Percentiles rank a stretch among this genome's conserved stretches.
Evolutionary conservation across 2,329 filamentous ascomycete species (phyloP).

Genomic region (Fusarium papillatum): DNA sequence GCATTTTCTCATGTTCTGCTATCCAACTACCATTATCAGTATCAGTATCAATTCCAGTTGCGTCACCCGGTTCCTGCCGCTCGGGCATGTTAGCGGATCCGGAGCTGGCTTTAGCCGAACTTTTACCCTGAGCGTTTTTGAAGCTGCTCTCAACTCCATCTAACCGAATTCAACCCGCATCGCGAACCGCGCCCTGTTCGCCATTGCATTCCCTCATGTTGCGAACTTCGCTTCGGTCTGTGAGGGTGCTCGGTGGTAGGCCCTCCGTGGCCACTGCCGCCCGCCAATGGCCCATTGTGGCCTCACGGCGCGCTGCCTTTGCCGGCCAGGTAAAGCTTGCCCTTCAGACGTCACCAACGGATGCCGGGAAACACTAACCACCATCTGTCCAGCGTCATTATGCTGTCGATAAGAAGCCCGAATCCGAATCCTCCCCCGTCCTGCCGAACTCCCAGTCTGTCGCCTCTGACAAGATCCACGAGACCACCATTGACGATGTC

Average conservation of each 20-base stretch:
- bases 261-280: constrained; percentile 64
- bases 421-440: constrained; percentile 61
- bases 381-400: constrained; percentile 64
- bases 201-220: constrained; percentile 72
- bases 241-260: constrained; percentile 70
- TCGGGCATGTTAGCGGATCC: constrained; percentile 38
- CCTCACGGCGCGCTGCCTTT: constrained; percentile 49
- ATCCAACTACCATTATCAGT: background rate
- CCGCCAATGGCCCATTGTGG: constrained; percentile 69
- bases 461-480: constrained; percentile 60
- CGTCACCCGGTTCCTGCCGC: constrained; percentile 55
- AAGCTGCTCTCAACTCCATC: constrained; percentile 48
- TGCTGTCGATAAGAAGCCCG: constrained; percentile 67
- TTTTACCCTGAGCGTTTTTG: constrained; percentile 61
- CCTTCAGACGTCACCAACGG: constrained; percentile 51
- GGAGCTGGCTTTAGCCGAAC: constrained; percentile 56
- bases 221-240: constrained; percentile 77
- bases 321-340: constrained; percentile 51
- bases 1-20: background rate
- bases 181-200: constrained; percentile 51
- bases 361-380: constrained; percentile 48
- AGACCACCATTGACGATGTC: constrained; percentile 54
- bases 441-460: constrained; percentile 67
- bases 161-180: constrained; percentile 47
- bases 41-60: constrained; percentile 30